phyloP scores from a whole-genome alignment of 2,329 filamentous ascomycete genomes.

The Talaromyces sp. region DNA sequence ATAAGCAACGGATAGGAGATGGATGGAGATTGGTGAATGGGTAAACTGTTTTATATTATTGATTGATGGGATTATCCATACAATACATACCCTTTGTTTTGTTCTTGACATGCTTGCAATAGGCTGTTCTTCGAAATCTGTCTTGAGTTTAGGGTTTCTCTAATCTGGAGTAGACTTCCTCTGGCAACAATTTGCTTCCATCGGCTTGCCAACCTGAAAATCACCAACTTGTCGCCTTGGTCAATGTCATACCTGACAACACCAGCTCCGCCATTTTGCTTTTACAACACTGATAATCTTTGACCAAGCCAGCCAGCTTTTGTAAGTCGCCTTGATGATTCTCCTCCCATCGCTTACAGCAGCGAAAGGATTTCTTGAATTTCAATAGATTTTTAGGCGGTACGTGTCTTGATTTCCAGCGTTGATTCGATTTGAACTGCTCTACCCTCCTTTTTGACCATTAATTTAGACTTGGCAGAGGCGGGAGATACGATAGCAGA shows the following conservation, averaged over 20 bases:
- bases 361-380: constrained; percentile 39
- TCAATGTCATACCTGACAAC: constrained; percentile 24
- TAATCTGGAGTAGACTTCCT: constrained; percentile 30
- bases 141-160: background rate
- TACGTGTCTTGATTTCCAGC: constrained; percentile 48
- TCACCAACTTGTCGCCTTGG: constrained; percentile 23
- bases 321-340: constrained; percentile 30
- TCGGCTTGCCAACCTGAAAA: constrained; percentile 24
- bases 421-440: constrained; percentile 35
- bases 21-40: constrained; percentile 1
- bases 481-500: constrained; percentile 6
- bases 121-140: background rate
- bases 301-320: constrained; percentile 32
- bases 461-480: constrained; percentile 26
- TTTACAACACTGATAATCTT: constrained; percentile 31
- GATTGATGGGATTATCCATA: constrained; percentile 6
- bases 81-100: constrained; percentile 14
- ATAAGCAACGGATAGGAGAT: constrained; percentile 13
- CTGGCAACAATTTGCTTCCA: constrained; percentile 26
- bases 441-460: constrained; percentile 31
- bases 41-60: constrained; percentile 10
- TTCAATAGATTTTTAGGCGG: constrained; percentile 30
- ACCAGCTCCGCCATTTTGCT: constrained; percentile 24
- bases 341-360: constrained; percentile 41
- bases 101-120: background rate